These are phyloP conservation scores for Paracamarosporium sp. DNA, from an alignment of 2,329 filamentous ascomycete species.

Conservation along the genomic window DNA sequence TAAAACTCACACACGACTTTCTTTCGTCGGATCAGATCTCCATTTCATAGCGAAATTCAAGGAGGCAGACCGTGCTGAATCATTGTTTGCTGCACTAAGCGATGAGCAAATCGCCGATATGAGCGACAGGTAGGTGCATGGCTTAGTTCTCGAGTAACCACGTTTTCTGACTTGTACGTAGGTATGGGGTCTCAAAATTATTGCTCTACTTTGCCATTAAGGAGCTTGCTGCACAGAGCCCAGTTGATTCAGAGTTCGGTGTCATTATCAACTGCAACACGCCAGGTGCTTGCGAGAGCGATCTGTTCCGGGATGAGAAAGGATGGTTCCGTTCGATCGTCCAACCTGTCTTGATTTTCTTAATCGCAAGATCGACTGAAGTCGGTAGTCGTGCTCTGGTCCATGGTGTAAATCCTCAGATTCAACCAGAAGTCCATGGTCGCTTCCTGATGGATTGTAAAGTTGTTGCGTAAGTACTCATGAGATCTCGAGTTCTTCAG, in stretches of 20 bases:
- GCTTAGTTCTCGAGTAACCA: neutral
- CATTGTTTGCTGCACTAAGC: conserved; percentile 30
- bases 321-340: conserved; percentile 6
- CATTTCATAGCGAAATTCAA: conserved; percentile 29
- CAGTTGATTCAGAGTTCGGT: conserved; percentile 24
- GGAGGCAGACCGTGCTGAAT: conserved; percentile 19
- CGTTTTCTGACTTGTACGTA: neutral
- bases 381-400: conserved; percentile 28
- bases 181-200: conserved; percentile 33
- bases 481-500: neutral
- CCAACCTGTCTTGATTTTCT: neutral
- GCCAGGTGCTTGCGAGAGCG: conserved; percentile 34
- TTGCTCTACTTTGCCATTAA: conserved; percentile 32
- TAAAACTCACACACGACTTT: conserved; percentile 22
- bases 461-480: conserved; percentile 18
- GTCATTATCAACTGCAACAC: conserved; percentile 36
- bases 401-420: conserved; percentile 19
- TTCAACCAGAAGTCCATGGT: conserved; percentile 26
- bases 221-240: conserved; percentile 23
- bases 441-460: conserved; percentile 26
- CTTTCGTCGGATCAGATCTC: conserved; percentile 37
- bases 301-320: conserved; percentile 31
- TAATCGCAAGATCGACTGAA: conserved; percentile 28
- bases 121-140: conserved; percentile 18
- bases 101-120: conserved; percentile 16